Evolutionary conservation across 2,329 filamentous ascomycete genomes (phyloP), one percentile per base, ranked within the genome.

Genomic region (Fusarium beomiforme): DNA sequence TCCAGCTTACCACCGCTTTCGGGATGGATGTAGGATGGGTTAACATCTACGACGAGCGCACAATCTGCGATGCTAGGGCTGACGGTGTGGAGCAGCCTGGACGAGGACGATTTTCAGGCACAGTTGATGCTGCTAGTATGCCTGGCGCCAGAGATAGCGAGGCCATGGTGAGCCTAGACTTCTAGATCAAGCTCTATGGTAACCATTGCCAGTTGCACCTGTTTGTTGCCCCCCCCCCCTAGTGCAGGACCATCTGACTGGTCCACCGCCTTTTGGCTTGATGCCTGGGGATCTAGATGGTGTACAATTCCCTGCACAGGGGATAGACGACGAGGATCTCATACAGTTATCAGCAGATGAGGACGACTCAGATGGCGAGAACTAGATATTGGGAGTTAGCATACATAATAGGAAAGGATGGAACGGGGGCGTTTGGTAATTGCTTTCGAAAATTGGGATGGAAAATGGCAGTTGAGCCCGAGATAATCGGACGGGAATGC

Each of bases 101-200:
- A n/a, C 34, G 54, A 12, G 82, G 81, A 5, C 83, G 83, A 23
- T 85, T 85, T 72, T 80, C 77, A 17, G 83, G 83, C 9, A 75
- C 67, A 14, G 72, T 83, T 24, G 67, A 76, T 58, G 54, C 55
- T 34, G 29, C 53, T 19, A 59, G 55, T 23, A 55, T 49, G 39
- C 14, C 42, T 16, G 68, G 68, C 41, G 21, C 44, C 17, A 59
- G 55, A 29, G 44, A 39, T 24, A 26, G 23, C 16, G 29, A 39
- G 23, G 24, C 33, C 34, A 33, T 43, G 21, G 51, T 44, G 36
- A 33, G 16, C 26, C 46, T 41, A 11, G 37, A 62, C 41, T 61
- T 55, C 12, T 72, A 67, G 46, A 9, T 36, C 26, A 34, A 42
- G 17, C 21, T 47, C n/a, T 46, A 54, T 8, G 41, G 39, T 37